Evolutionary conservation across 2,329 filamentous ascomycete species (phyloP), one percentile per base, ranked within the genome.

Genomic region (Aspergillus novoparasiticus): DNA sequence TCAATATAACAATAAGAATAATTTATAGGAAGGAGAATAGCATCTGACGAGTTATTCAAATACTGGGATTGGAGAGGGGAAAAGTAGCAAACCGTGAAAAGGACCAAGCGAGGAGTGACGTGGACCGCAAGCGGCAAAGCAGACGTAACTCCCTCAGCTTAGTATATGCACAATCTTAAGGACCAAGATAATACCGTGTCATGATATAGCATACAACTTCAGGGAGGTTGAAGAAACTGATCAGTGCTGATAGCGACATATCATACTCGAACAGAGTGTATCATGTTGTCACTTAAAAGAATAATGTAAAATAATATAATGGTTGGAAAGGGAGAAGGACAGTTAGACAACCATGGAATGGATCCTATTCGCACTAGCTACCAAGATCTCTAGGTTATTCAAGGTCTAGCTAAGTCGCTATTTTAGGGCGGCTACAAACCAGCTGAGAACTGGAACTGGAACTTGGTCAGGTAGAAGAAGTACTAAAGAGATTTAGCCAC

Each of bases 61-160:
- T 19, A 30, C n/a, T 48, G 10, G 26, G 19, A 48, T 16, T 46
- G n/a, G 23, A 34, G n/a, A 58, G 32, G 46, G 8, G 28, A 4
- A 28, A 23, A 23, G 43, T 58, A 41, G 28, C 32, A 36, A 50
- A 50, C 51, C 6, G 12, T 54, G 30, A 39, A 32, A 39, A 53
- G 57, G 48, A 53, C 21, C n/a, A 5, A 12, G 39, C n/a, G 12
- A 57, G n/a, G 34, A 54, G 32, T 59, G 58, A 54, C 58, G 48
- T 59, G 48, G 48, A 51, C 57, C 14, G 43, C 19, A 23, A 45
- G 43, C 43, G 43, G 43, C n/a, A 45, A 34, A 34, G 32, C 32
- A 34, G 12, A 34, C 12, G 4, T 34, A 14, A 11, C 11, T 34
- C 12, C 30, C 30, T 32, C 30, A 32, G 30, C 30, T 28, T 28